Base-by-base conservation (phyloP, 768 basidiomycete species). In the Xanthoconium stramineum region DNA sequence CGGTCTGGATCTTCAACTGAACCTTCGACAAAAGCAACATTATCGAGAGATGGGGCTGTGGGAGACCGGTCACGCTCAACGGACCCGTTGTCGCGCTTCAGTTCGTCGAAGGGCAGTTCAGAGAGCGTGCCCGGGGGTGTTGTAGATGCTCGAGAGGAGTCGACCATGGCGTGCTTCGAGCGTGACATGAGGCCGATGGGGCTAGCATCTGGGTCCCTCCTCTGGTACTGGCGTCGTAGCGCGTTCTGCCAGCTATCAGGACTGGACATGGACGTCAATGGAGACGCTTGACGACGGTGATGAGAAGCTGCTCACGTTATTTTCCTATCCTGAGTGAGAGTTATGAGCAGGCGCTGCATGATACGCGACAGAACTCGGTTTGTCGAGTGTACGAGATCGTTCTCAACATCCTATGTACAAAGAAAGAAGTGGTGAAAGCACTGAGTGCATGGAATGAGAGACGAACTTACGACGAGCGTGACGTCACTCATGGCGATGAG, bases 311-410 rank as follows among this genome's bases (percentile, higher is more conserved):
- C 88, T 67, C 71, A 91, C 89, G 80, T 78, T 62, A 89, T 81
- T 75, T 90, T 91, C 57, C 89, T 78, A 76, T 94, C 91, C 65
- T 88, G 87, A 14, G 89, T 86, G 57, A 92, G 78, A 19, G 83
- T 81, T 64, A 83, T 82, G 56, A 94, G 79, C 51, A 94, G 72
- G 49, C 87, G 79, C 52, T 84, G 81, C 83, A 92, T 89, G 56
- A 92, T 72, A 50, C 87, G 86, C 33, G 89, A 81, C 40, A 91
- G 70, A 55, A 86, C 83, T 39, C 77, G 69, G 64, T 76, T 79
- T 14, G 83, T 81, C 40, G 82, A 83, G 62, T 79, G 73, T 29
- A 80, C 76, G 36, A 94, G 76, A 74, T 94, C 91, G 58, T 83
- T 80, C 69, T 94, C 91, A 61, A 94, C 79, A 64, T 88, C 86